Base-by-base conservation (phyloP, 257 asterid genomes). In the Solanum sejunctum region DNA sequence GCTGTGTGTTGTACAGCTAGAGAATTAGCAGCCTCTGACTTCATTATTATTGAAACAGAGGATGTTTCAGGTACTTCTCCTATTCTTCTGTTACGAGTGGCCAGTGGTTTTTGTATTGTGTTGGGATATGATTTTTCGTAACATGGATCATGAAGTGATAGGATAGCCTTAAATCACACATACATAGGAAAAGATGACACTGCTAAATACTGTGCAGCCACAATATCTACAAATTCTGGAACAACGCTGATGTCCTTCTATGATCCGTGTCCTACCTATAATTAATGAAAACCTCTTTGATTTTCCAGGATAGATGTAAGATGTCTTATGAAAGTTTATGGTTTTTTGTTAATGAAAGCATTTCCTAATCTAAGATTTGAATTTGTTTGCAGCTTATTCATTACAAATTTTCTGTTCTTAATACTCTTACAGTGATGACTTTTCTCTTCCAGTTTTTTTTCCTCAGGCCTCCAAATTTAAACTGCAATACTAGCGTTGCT, bases 1-100 rank as follows among this genome's bases (percentile, higher is more conserved):
- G 85, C 88, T 84, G 86, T 92, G 91, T 84, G 88, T 90, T 88
- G 92, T 84, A 71, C 88, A 85, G 98, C 98, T 56, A 88, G 97
- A 84, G 93, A 94, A 83, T 85, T 93, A 77, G 88, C 79, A 47
- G 84, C 90, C 58, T 83, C 89, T 88, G 66, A 88, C 85, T 84
- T 32, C 63, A 54, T 66, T 77, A 7, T 69, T 60, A 73, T 55
- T 56, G 83, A 66, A 51, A 75, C 36, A 55, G 86, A 70, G 80
- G 86, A 85, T 84, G 80, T 83, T 88, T 88, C 90, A 86, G 92
- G 92, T 92, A 83, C 41, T 85, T 87, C 43, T 84, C 77, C 32
- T 82, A 63, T 16, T 51, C 85, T 23, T 26, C n/a, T 82, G 60
- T 60, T 43, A 82, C 6, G 21, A 58, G 15, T 73, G n/a, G 41